These are phyloP conservation scores for Tetrapisispora namnaoensis DNA, from an alignment of 805 yeast genomes.

Conservation along the genomic window DNA sequence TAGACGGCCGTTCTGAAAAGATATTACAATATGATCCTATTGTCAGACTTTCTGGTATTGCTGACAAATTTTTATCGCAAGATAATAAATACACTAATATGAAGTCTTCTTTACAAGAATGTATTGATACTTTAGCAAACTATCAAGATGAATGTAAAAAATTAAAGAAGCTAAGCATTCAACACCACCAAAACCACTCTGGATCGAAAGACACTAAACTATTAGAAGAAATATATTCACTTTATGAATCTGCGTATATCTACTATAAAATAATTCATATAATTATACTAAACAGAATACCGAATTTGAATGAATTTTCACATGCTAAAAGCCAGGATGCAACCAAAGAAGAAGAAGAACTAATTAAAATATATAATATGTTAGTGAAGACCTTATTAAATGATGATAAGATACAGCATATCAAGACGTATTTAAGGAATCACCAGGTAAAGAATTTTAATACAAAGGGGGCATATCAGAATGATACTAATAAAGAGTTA, in stretches of 20 bases:
- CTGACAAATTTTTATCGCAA: conserved; percentile 14
- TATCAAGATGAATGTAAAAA: conserved; percentile 25
- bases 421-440: conserved; percentile 19
- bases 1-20: neutral
- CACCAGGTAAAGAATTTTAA: conserved; percentile 6
- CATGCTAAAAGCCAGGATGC: conserved; percentile 11
- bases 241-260: conserved; percentile 27
- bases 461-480: neutral
- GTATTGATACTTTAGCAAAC: conserved; percentile 25
- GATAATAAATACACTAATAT: conserved; percentile 13
- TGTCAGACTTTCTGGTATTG: conserved; percentile 8
- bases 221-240: conserved; percentile 8
- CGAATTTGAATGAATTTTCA: conserved; percentile 18
- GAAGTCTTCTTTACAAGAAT: conserved; percentile 20
- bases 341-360: conserved; percentile 14
- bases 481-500: neutral
- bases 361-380: conserved; percentile 27
- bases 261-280: conserved; percentile 28
- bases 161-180: conserved; percentile 8
- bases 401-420: conserved; percentile 22
- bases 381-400: conserved; percentile 21
- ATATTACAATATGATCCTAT: conserved; percentile 2
- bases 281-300: conserved; percentile 21
- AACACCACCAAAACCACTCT: conserved; percentile 1
- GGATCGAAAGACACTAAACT: neutral